Percentiles rank a stretch among this genome's conserved stretches.
These are phyloP conservation scores for Fragaria ananassa DNA, from an alignment of 306 rosid species.

Conservation along the genomic window DNA sequence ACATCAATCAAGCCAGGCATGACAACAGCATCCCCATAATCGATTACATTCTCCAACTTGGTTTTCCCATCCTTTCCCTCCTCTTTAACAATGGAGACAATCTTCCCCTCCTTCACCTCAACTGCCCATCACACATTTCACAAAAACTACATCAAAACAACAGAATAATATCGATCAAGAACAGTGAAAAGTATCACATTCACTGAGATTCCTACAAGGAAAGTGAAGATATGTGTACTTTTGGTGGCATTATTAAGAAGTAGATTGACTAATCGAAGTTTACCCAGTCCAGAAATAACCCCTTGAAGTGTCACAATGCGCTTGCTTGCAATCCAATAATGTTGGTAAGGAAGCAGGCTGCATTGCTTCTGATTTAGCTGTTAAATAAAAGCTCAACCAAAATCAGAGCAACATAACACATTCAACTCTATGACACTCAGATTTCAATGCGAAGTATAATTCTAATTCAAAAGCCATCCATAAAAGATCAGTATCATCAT, in stretches of 20 bases:
- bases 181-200: too few species aligned
- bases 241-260: too few species aligned
- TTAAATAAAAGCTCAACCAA: not conserved
- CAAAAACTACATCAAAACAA: not conserved
- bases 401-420: not conserved
- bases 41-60: constrained; percentile 42
- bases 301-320: constrained; percentile 84
- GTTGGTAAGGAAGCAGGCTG: constrained; percentile 63
- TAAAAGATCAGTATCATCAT: not conserved
- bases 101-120: constrained; percentile 76
- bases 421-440: not conserved
- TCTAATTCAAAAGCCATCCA: too few species aligned
- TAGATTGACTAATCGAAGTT: not conserved
- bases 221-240: too few species aligned
- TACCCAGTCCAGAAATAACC: constrained; percentile 81
- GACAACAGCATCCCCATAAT: constrained; percentile 77
- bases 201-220: too few species aligned
- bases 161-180: not conserved
- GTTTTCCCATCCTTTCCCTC: constrained; percentile 39
- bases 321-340: constrained; percentile 78
- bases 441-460: too few species aligned
- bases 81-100: constrained; percentile 56
- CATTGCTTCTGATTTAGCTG: constrained; percentile 43
- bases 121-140: constrained; percentile 46
- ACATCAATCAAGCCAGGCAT: constrained; percentile 95